Base-by-base conservation (phyloP, 495 filamentous ascomycete species). In the Clohesyomyces aquaticus region DNA sequence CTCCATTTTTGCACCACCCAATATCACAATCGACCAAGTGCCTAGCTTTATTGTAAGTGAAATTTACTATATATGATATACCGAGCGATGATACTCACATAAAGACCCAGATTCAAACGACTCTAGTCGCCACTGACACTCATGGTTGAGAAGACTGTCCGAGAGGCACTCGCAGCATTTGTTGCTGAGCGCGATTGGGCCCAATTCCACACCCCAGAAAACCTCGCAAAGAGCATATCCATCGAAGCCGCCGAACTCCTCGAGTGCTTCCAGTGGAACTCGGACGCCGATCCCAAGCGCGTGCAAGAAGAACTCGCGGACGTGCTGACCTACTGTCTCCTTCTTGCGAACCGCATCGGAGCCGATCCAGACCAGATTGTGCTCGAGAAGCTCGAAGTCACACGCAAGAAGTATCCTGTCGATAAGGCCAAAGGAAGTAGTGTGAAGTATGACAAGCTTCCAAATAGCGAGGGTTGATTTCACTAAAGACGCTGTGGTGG, bases 141-240 rank as follows among this genome's bases (percentile, higher is more conserved):
- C 43, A 47, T 47, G 43, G 43, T 47, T 47, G 16, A 47, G 21
- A 6, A 6, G 18, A 8, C 14, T 8, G 43, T 47, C 43, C 43
- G 14, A 6, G 43, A 47, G 8, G 43, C 43, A 41, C 62, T 65
- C 27, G 29, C 19, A 25, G 52, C 61, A 57, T 64, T 64, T 29
- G 61, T 50, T 52, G 61, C 61, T 16, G 61, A 64, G 53, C 61
- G 61, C 61, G 61, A 64, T 58, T 64, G 61, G 61, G 61, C 35
- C 38, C 61, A 64, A 50, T 64, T 64, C 61, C 61, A 64, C 43
- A 64, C 61, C 28, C 43, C 61, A 27, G 61, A 64, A 52, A 64
- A 64, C 29, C 61, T 64, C 43, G 61, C 61, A 19, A 64, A 64
- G 53, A 64, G 61, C 26, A 29, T 64, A n/a, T 18, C 52, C 29